Evolutionary conservation across 2,329 filamentous ascomycete genomes (phyloP), one percentile per base, ranked within the genome.

Genomic region (Emergomyces pasteurianus): DNA sequence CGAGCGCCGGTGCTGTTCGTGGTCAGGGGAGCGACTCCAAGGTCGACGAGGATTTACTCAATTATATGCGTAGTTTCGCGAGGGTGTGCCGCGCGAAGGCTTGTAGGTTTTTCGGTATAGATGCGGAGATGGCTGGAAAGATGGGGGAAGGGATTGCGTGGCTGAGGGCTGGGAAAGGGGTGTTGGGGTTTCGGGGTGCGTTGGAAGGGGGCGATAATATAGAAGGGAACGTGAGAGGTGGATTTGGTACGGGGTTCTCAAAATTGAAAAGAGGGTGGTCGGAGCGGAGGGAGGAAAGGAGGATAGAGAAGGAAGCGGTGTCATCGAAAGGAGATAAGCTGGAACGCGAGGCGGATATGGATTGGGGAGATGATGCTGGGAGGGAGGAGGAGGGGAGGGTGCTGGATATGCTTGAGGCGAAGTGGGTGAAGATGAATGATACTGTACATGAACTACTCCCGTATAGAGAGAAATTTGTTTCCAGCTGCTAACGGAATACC

Each of bases 391-490:
- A 99, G 75, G 85, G 81, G 1, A 81, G 91, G 60, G 87, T 97
- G 2, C 80, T 96, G 58, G 89, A 94, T 67, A 90, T 94, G 85
- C 77, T 99, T 40, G 84, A 95, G 67, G 81, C 80, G 43, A 96
- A 96, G 72, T 96, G 94, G 92, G 85, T 84, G 63, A 94, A 91
- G 76, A 85, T 91, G 74, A 99, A 99, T 70, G 90, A 96, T 73
- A 95, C 89, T 21, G 89, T 95, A 76, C 77, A 84, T 73, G n/a
- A 21, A 23, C 18, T 1, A 36, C 18, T 3, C 56, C 46, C 55
- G 12, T 38, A 8, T 31, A 36, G 18, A 43, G 26, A 3, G 12
- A 12, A 9, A 38, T 31, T 21, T 9, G 36, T n/a, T n/a, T 18
- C 6, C 12, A 18, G n/a, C 31, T 16, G 26, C 23, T 49, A 38